phyloP scores from a whole-genome alignment of 2,329 filamentous ascomycete species.

The Orbilia javanica region DNA sequence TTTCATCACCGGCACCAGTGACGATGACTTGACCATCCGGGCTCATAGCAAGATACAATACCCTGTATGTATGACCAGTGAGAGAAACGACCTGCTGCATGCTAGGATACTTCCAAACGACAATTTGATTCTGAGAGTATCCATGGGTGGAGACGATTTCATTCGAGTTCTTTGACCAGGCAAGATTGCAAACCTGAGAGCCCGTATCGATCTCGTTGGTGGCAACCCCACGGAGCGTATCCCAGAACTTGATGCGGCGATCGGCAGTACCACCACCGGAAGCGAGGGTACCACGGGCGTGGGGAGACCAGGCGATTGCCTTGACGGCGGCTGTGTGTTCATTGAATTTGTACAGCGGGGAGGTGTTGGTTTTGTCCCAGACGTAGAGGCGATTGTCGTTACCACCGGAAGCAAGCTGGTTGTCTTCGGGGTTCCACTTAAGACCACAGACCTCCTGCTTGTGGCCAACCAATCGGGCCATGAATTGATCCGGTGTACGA shows the following conservation, averaged over 20 bases:
- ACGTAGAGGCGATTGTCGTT: conserved; percentile 99
- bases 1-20: conserved; percentile 96
- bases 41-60: conserved; percentile 96
- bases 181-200: conserved; percentile 97
- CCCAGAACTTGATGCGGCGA: conserved; percentile 97
- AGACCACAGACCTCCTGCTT: conserved; percentile 98
- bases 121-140: conserved; percentile 98
- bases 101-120: conserved; percentile 98
- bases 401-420: conserved; percentile 92
- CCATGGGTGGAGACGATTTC: conserved; percentile 97
- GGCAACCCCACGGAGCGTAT: conserved; percentile 83
- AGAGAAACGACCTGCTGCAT: conserved; percentile 97
- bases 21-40: conserved; percentile 94
- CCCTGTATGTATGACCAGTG: conserved; percentile 95
- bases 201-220: conserved; percentile 95
- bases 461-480: conserved; percentile 88
- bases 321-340: conserved; percentile 97
- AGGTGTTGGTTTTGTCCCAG: conserved; percentile 95
- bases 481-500: conserved; percentile 88
- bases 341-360: conserved; percentile 91
- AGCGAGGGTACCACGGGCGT: conserved; percentile 92
- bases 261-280: conserved; percentile 96
- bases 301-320: conserved; percentile 96
- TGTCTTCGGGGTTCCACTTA: conserved; percentile 96
- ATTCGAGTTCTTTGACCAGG: conserved; percentile 97